Evolutionary conservation across 768 basidiomycete genomes (phyloP).

Genomic region (Phlebiopsis gigantea): DNA sequence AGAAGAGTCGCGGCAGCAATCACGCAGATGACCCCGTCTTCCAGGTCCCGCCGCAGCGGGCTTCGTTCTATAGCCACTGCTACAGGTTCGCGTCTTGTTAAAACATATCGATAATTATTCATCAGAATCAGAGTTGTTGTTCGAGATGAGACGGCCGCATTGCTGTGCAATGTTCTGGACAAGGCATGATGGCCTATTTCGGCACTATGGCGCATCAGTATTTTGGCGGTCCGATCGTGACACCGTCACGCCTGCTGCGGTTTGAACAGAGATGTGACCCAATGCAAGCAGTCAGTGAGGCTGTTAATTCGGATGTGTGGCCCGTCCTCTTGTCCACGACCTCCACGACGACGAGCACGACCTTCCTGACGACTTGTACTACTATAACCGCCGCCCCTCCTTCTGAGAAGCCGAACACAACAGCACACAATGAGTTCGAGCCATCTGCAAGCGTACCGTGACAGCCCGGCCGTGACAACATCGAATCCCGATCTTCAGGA

Average conservation of each 20-base stretch:
- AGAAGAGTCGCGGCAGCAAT: too few species aligned
- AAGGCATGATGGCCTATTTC: background rate
- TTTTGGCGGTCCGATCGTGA: background rate
- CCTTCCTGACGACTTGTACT: background rate
- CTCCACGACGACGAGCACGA: background rate
- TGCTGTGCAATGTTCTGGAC: background rate
- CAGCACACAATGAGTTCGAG: background rate
- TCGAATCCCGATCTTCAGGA: constrained; percentile 11
- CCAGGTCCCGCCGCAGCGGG: too few species aligned
- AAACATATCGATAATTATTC: too few species aligned
- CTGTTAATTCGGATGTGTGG: background rate
- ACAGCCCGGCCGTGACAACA: constrained; percentile 8
- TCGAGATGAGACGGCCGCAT: too few species aligned
- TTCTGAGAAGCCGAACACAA: background rate
- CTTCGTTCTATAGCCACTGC: too few species aligned
- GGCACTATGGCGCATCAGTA: background rate
- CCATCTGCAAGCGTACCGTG: constrained; percentile 7
- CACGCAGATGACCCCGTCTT: too few species aligned
- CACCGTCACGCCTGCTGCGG: background rate
- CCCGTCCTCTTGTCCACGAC: background rate
- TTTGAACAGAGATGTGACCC: background rate
- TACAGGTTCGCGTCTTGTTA: too few species aligned
- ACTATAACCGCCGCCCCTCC: background rate
- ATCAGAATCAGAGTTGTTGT: too few species aligned
- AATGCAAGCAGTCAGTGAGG: background rate